Conservation (phyloP, 352 stramenopile species). For the Globisporangium nunn region DNA sequence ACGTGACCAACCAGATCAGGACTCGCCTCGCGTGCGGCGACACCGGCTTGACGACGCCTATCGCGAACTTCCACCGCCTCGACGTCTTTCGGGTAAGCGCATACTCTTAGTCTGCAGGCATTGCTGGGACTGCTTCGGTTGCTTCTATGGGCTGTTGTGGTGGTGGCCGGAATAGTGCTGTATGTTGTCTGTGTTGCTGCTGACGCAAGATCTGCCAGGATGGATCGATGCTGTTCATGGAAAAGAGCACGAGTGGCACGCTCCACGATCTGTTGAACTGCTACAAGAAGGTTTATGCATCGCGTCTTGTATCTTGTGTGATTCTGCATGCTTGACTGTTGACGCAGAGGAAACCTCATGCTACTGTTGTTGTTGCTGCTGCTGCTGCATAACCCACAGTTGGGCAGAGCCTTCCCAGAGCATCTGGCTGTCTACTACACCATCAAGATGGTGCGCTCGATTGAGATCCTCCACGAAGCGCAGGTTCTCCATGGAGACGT, state of each 20-base stretch:
- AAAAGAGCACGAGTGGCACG: constrained; percentile 59
- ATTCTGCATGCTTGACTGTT: no score
- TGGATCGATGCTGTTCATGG: constrained; percentile 66
- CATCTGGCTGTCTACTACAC: constrained; percentile 64
- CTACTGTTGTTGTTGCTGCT: background rate
- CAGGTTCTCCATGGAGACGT: constrained; percentile 78
- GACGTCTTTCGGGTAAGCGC: constrained; percentile 41
- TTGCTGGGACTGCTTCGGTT: no score
- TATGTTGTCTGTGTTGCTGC: background rate
- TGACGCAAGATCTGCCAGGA: constrained; percentile 32
- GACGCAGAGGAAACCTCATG: background rate
- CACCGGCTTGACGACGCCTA: constrained; percentile 15
- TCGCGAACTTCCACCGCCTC: constrained; percentile 39
- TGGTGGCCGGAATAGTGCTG: no score
- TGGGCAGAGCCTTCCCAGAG: constrained; percentile 56
- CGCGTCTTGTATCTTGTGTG: background rate
- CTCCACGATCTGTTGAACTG: constrained; percentile 72
- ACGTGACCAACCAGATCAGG: constrained; percentile 49
- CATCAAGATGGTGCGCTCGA: constrained; percentile 70
- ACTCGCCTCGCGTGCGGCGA: constrained; percentile 23
- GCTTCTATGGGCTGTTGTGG: no score
- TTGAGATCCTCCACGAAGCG: constrained; percentile 56
- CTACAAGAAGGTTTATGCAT: constrained; percentile 60
- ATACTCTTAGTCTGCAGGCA: constrained; percentile 1
- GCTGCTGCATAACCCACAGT: constrained; percentile 13